Base-by-base conservation (phyloP, 2,329 filamentous ascomycete genomes). In the Fragosphaeria purpurea region DNA sequence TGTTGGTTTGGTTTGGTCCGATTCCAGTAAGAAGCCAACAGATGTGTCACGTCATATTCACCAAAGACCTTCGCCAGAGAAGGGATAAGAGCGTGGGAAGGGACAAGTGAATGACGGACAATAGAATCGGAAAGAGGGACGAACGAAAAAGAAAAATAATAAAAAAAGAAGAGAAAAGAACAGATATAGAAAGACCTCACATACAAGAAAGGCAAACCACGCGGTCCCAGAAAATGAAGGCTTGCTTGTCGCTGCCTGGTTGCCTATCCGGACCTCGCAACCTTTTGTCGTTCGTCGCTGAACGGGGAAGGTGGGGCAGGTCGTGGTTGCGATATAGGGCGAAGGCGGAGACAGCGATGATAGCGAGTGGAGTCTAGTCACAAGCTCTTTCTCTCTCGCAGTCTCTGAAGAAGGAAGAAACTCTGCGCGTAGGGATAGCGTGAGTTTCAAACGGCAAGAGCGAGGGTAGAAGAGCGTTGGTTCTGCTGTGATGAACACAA, bases 1-100 rank as follows among this genome's bases (percentile, higher is more conserved):
- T 35, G 50, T 53, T 51, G 55, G 53, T 50, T 52, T 50, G 45
- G 46, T 47, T 45, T 33, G 11, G 22, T 22, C 22, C 22, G 22
- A 22, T 22, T 40, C 11, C 35, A 37, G 33, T 34, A 49, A n/a
- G 34, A 9, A 42, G 44, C n/a, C 22, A 50, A 48, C 44, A 49
- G 44, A 22, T 22, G 22, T 22, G 47, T 52, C 52, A 54, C 50
- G 50, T 50, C 52, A 52, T 54, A 54, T 54, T 54, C 52, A 54
- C 52, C 46, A 50, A 46, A 35, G 32, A 32, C 31, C 37, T n/a
- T 32, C 41, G 39, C 37, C 35, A 7, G 31, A 31, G 11, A 39
- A 35, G 4, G 50, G 31, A 34, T n/a, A 35, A n/a, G 30, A 45
- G 34, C 34, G 34, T 30, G 32, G 37, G 11, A 41, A 39, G 37